phyloP scores from a whole-genome alignment of 306 rosid species.

The Cicer judaicum region DNA sequence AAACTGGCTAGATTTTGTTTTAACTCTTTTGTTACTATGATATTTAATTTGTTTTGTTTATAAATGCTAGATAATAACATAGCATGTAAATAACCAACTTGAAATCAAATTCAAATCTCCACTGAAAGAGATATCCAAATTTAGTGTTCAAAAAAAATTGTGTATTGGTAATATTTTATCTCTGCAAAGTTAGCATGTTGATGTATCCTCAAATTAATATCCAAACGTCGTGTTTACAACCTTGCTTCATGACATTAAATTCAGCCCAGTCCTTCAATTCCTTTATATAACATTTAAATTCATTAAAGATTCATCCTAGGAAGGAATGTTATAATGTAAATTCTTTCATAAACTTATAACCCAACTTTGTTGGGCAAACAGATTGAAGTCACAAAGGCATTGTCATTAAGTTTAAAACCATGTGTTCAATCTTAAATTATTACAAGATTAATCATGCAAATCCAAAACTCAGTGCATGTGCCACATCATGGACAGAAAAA shows the following conservation, averaged over 20 bases:
- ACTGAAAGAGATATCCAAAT: too few relatives aligned
- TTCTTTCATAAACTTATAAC: slow-evolving; percentile 17
- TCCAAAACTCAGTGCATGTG: slow-evolving; percentile 31
- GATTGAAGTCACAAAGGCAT: slow-evolving; percentile 11
- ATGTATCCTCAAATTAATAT: slow-evolving; percentile 13
- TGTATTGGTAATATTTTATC: neutral
- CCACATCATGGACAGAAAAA: slow-evolving; percentile 33
- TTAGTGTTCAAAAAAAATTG: too few relatives aligned
- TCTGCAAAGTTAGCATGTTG: neutral
- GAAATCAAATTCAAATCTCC: too few relatives aligned
- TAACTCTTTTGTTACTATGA: neutral
- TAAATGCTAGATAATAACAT: too few relatives aligned
- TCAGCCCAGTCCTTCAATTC: neutral
- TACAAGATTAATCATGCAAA: slow-evolving; percentile 44
- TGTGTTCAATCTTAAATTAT: slow-evolving; percentile 39
- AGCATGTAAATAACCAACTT: too few relatives aligned
- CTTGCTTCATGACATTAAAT: neutral
- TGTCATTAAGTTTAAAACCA: slow-evolving; percentile 10
- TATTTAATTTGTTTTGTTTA: neutral
- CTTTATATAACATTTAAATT: neutral
- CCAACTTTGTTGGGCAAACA: neutral
- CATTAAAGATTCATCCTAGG: neutral
- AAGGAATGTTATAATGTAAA: neutral
- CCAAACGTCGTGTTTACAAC: neutral
- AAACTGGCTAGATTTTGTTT: neutral